Evolutionary conservation across 1,284 basidiomycete genomes (phyloP).

Genomic region (Sporisorium sorghi): DNA sequence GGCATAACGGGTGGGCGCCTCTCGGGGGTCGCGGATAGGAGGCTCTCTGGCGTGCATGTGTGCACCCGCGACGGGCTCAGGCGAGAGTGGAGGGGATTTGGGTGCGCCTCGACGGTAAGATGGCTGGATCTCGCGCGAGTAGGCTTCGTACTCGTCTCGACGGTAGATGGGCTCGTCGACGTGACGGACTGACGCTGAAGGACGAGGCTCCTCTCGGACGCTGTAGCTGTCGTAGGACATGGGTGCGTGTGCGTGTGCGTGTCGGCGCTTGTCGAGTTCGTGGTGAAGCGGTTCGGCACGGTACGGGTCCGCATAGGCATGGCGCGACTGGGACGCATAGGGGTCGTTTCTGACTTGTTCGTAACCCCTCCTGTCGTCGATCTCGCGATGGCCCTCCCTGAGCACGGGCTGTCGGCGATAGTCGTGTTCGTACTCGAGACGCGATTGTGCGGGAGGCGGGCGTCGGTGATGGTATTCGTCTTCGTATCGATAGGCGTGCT

Average conservation of each 20-base stretch:
- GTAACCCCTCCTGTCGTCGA: slow-evolving; percentile 22
- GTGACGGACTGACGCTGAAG: slow-evolving; percentile 9
- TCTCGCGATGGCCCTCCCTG: slow-evolving; percentile 19
- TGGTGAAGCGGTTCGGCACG: slow-evolving; percentile 19
- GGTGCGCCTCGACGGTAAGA: slow-evolving; percentile 45
- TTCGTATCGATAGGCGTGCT: slow-evolving; percentile 29
- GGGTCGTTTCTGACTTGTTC: slow-evolving; percentile 22
- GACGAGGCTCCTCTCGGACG: slow-evolving; percentile 24
- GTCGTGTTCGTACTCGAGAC: slow-evolving; percentile 19
- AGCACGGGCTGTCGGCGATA: slow-evolving; percentile 29
- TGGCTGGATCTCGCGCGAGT: slow-evolving; percentile 47
- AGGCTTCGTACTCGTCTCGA: slow-evolving; percentile 35
- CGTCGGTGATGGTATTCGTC: slow-evolving; percentile 26
- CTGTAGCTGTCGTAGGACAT: slow-evolving; percentile 28
- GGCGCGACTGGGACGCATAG: slow-evolving; percentile 30
- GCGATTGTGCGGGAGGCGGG: slow-evolving; percentile 12
- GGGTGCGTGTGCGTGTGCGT: slow-evolving; percentile 17
- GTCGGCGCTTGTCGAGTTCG: slow-evolving; percentile 28
- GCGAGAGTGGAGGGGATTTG: slow-evolving; percentile 24
- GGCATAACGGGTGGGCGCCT: slow-evolving; percentile 9
- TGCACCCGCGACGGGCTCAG: slow-evolving; percentile 12
- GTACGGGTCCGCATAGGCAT: slow-evolving; percentile 18
- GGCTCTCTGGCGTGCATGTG: slow-evolving; percentile 17
- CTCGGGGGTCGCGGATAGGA: slow-evolving; percentile 18
- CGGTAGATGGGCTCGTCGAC: slow-evolving; percentile 20